These are phyloP conservation scores for Staphylotrichum longicolle DNA, from an alignment of 495 filamentous ascomycete species.

Conservation along the genomic window DNA sequence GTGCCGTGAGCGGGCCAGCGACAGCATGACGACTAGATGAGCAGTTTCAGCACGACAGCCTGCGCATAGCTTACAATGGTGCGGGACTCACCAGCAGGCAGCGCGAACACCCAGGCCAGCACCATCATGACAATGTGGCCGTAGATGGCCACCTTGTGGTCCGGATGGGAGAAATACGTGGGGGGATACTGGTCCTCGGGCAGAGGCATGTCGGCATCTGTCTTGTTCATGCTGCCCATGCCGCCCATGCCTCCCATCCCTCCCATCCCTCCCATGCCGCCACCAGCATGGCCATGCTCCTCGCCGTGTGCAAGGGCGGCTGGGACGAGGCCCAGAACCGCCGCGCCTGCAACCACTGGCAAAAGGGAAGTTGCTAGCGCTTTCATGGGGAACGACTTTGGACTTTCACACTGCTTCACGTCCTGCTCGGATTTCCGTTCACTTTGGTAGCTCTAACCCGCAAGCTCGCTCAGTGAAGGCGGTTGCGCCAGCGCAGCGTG, in stretches of 20 bases:
- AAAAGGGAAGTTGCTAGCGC: slow-evolving; percentile 21
- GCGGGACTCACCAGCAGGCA: slow-evolving; percentile 68
- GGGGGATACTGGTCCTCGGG: slow-evolving; percentile 45
- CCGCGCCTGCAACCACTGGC: slow-evolving; percentile 25
- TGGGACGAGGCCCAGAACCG: no score
- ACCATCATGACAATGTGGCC: slow-evolving; percentile 80
- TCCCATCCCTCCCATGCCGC: slow-evolving; percentile 5
- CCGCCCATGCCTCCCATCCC: not conserved
- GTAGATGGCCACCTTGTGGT: slow-evolving; percentile 65
- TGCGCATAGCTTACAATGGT: not conserved
- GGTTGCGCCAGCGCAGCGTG: no score
- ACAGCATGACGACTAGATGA: slow-evolving; percentile 77
- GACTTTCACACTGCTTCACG: not conserved
- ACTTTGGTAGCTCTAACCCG: no score
- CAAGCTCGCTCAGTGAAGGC: no score
- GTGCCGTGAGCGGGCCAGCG: slow-evolving; percentile 73
- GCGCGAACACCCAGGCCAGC: slow-evolving; percentile 75
- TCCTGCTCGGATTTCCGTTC: not conserved
- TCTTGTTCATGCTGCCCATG: slow-evolving; percentile 50
- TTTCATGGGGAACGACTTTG: slow-evolving; percentile 25
- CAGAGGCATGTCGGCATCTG: slow-evolving; percentile 37
- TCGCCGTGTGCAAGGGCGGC: slow-evolving; percentile 44
- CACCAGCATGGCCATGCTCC: slow-evolving; percentile 22
- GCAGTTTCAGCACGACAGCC: not conserved
- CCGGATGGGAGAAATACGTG: slow-evolving; percentile 75